Evolutionary conservation across 352 stramenopile genomes (phyloP), one percentile per base, ranked within the genome.

Genomic region (Phytophthora hybrid): DNA sequence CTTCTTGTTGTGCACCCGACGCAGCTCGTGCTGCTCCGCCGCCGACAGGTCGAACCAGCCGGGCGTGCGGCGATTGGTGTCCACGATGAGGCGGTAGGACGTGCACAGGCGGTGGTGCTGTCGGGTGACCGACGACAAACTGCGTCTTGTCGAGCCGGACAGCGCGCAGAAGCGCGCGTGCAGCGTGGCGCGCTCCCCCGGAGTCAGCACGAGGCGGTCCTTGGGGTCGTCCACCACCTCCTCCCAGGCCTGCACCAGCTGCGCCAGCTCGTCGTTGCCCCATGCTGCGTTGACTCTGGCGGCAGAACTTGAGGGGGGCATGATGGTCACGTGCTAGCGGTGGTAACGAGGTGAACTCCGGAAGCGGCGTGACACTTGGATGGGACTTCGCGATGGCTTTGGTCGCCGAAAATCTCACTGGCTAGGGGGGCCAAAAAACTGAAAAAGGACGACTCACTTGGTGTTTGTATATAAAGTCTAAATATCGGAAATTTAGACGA

Each of bases 41-140:
- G 59, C 21, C 14, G 78, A 71, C 34, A 85, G 46, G 1, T 81
- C 66, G 54, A 83, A 85, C 78, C 78, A 85, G 46, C 58, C 49
- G 19, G 65, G 64, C 6, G 41, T 66, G 13, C 64, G 68, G 23
- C 55, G 66, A 56, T 82, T 76, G 6, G 70, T 77, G 26, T 70
- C 66, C 5, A 80, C 52, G n/a, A 85, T 79, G 44, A 85, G 63
- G 3, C 57, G 69, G 60, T 76, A 83, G 31, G 76, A 72, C 32
- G 59, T 74, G 41, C 78, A 77, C 14, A 85, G 32, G 5, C 76
- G 75, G 56, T 77, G 69, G 19, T 83, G 64, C 55, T 80, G 73
- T 1, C 68, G 75, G 6, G 63, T 71, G 19, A 81, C 69, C 34
- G 69, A 74, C 37, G 73, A 78, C 10, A 80, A n/a, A 19, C 67